A percentile compares a stretch with the other conserved stretches of the same genome.
These are phyloP conservation scores for Gamsiella multidivaricata DNA, from an alignment of 192 early-diverging fungal species.

Conservation along the genomic window DNA sequence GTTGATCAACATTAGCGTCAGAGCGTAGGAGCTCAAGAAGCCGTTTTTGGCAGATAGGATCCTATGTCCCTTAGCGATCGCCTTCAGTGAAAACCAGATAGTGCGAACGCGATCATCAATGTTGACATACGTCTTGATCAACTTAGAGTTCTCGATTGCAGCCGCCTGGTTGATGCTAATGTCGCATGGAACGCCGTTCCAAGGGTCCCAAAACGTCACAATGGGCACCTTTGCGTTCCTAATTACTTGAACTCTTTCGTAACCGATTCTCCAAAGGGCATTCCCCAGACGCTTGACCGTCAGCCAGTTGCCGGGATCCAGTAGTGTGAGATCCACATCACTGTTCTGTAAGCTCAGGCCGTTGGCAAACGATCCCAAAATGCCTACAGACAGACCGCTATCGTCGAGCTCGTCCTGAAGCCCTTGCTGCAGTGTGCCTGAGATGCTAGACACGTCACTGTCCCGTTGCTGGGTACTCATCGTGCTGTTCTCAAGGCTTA, in stretches of 20 bases:
- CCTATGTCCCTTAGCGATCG: not conserved
- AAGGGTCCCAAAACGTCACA: not conserved
- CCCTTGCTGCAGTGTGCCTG: not conserved
- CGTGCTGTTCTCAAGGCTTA: not conserved
- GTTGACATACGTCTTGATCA: slow-evolving; percentile 2
- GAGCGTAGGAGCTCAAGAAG: slow-evolving; percentile 8
- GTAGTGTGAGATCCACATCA: slow-evolving; percentile 6
- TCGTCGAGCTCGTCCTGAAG: not conserved
- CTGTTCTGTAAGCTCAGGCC: not conserved
- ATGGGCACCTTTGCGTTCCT: not conserved
- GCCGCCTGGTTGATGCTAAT: not conserved
- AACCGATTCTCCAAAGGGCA: not conserved
- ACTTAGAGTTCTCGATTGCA: slow-evolving; percentile 4
- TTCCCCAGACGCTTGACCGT: not conserved
- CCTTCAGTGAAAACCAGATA: slow-evolving; percentile 6
- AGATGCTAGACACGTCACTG: too few species aligned
- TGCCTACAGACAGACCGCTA: not conserved
- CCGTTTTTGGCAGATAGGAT: slow-evolving; percentile 2
- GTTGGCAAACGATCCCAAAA: slow-evolving; percentile 11
- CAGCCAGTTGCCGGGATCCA: not conserved
- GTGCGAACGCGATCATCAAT: slow-evolving; percentile 5
- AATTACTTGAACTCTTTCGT: not conserved
- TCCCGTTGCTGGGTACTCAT: not conserved
- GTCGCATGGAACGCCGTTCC: not conserved
- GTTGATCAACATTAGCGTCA: slow-evolving; percentile 11